Evolutionary conservation across 495 filamentous ascomycete species (phyloP).

Genomic region (Friedmanniomyces simplex): DNA sequence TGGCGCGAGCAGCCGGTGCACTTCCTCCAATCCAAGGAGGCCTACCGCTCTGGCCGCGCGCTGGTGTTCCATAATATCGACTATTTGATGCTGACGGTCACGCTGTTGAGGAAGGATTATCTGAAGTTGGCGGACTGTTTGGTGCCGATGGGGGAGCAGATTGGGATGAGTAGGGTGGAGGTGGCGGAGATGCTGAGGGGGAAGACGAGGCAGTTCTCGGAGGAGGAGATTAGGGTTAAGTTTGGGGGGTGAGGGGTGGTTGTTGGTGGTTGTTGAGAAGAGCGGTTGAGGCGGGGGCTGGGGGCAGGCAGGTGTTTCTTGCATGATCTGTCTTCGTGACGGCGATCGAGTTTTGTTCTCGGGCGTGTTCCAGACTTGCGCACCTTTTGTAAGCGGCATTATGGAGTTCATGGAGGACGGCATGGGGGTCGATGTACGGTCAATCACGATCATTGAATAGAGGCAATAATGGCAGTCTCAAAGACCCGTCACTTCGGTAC

Average conservation of each 20-base stretch:
- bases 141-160: constrained; percentile 60
- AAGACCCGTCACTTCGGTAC: no score
- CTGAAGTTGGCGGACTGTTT: constrained; percentile 49
- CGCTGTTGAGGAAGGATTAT: constrained; percentile 53
- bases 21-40: constrained; percentile 51
- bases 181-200: constrained; percentile 49
- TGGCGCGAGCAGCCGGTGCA: constrained; percentile 63
- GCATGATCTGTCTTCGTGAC: no score
- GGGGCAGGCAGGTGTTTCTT: no score
- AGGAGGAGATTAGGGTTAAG: constrained; percentile 41
- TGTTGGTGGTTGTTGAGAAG: no score
- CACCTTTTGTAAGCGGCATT: no score
- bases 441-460: no score
- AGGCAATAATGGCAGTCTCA: no score
- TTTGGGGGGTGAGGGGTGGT: background rate
- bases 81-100: constrained; percentile 56
- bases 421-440: no score
- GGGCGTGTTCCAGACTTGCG: no score
- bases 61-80: constrained; percentile 64
- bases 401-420: no score
- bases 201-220: constrained; percentile 51
- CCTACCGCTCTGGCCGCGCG: constrained; percentile 49
- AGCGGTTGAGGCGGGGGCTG: no score
- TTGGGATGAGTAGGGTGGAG: constrained; percentile 48
- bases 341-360: no score